A percentile compares a stretch with the other conserved stretches of the same genome.
These are phyloP conservation scores for Mycena crocata DNA, from an alignment of 768 basidiomycete genomes.

Conservation along the genomic window DNA sequence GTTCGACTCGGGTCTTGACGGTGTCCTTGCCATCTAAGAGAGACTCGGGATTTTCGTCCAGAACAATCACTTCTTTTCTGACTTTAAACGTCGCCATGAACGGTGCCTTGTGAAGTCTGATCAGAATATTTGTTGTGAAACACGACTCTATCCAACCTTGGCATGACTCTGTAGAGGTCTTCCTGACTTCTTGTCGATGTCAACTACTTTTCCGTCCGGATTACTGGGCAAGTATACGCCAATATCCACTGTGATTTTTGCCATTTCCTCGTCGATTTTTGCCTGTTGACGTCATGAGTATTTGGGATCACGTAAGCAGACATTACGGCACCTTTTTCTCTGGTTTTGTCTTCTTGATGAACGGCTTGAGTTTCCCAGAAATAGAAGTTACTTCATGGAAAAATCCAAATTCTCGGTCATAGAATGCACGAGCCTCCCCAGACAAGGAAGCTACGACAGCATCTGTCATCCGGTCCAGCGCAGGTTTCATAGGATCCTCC, in stretches of 20 bases:
- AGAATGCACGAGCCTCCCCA: slow-evolving; percentile 89
- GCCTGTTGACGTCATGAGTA: slow-evolving; percentile 62
- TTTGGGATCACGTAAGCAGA: not conserved
- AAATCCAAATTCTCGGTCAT: slow-evolving; percentile 94
- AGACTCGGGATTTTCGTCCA: slow-evolving; percentile 79
- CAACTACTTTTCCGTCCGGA: slow-evolving; percentile 96
- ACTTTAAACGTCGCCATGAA: slow-evolving; percentile 99
- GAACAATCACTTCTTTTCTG: slow-evolving; percentile 80
- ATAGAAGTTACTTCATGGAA: slow-evolving; percentile 98
- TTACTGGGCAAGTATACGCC: slow-evolving; percentile 98
- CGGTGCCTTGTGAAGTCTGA: slow-evolving; percentile 74
- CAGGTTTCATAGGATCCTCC: slow-evolving; percentile 96
- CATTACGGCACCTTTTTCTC: slow-evolving; percentile 86
- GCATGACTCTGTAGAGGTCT: slow-evolving; percentile 97
- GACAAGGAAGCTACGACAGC: slow-evolving; percentile 87
- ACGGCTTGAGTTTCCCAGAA: slow-evolving; percentile 96
- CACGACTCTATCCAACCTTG: slow-evolving; percentile 66
- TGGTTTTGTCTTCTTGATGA: slow-evolving; percentile 92
- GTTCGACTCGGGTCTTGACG: slow-evolving; percentile 68
- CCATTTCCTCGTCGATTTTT: slow-evolving; percentile 99
- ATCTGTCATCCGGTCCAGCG: slow-evolving; percentile 88
- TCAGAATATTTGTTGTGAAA: slow-evolving; percentile 17
- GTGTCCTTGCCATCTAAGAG: slow-evolving; percentile 73
- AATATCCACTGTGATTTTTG: slow-evolving; percentile 90
- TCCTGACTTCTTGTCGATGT: slow-evolving; percentile 96